Conservation (phyloP, 257 asterid species). For the Lycium barbarum region DNA sequence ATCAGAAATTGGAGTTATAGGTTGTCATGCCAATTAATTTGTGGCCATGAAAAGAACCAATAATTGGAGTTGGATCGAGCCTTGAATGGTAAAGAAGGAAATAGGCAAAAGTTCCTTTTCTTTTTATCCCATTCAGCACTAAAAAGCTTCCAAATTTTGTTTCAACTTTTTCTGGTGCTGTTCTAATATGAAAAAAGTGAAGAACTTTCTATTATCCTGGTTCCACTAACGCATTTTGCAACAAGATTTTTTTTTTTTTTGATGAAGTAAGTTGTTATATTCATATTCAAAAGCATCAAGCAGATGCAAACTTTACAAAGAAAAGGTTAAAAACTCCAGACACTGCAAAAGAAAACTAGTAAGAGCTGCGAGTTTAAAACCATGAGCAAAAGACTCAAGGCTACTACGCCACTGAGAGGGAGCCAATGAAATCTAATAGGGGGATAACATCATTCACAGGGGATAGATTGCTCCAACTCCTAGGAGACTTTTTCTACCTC, state of each 20-base stretch:
- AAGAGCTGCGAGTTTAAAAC: too few species aligned
- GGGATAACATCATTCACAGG: too few species aligned
- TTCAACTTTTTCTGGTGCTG: background rate
- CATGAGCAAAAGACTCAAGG: too few species aligned
- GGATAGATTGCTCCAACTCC: too few species aligned
- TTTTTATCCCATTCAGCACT: slow-evolving; percentile 21
- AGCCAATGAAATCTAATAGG: too few species aligned
- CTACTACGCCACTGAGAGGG: too few species aligned
- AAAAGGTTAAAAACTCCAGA: too few species aligned
- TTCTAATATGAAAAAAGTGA: slow-evolving; percentile 18
- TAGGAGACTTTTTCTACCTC: background rate
- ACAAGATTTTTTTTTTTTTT: too few species aligned
- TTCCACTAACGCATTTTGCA: background rate
- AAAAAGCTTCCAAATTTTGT: background rate
- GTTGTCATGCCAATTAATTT: background rate
- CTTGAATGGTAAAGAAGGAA: slow-evolving; percentile 2
- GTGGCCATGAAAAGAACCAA: background rate
- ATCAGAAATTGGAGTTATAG: background rate
- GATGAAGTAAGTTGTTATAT: too few species aligned
- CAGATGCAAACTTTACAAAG: too few species aligned
- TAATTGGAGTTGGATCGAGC: background rate
- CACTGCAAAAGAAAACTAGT: too few species aligned
- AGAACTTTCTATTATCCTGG: slow-evolving; percentile 13
- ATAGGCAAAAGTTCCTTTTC: slow-evolving; percentile 12
- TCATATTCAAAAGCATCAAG: too few species aligned